Evolutionary conservation across 257 asterid genomes (phyloP).

Genomic region (Fraxinus anomala): DNA sequence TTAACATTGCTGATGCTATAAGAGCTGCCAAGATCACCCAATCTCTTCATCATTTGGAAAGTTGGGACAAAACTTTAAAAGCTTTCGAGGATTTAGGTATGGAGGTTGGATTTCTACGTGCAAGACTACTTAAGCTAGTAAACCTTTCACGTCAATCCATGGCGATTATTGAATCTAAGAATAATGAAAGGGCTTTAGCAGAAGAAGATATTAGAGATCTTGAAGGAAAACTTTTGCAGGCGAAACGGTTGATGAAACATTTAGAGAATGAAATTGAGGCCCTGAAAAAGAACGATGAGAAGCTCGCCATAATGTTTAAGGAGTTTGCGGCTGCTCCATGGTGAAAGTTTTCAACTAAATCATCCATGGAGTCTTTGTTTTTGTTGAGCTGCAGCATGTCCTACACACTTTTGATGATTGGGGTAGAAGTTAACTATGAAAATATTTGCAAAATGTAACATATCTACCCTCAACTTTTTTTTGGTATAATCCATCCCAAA

Average conservation of each 20-base stretch:
- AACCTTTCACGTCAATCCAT: constrained; percentile 34
- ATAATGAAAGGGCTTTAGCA: constrained; percentile 29
- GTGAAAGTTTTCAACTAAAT: constrained; percentile 32
- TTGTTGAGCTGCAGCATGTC: background rate
- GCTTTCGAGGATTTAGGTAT: constrained; percentile 66
- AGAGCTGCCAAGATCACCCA: constrained; percentile 40
- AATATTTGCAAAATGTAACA: too few species aligned
- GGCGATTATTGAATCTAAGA: constrained; percentile 32
- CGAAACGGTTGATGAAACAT: constrained; percentile 24
- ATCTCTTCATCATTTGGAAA: constrained; percentile 31
- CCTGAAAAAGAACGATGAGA: constrained; percentile 34
- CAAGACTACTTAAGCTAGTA: constrained; percentile 37
- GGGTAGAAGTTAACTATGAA: background rate
- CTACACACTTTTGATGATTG: background rate
- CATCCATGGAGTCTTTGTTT: background rate
- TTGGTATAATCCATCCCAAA: too few species aligned
- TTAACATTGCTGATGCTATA: constrained; percentile 54
- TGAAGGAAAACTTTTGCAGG: constrained; percentile 28
- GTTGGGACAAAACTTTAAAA: constrained; percentile 60
- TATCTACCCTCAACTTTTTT: too few species aligned
- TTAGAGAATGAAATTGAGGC: constrained; percentile 42
- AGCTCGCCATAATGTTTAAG: constrained; percentile 29
- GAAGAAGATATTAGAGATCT: constrained; percentile 39
- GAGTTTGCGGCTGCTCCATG: constrained; percentile 52
- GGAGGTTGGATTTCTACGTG: constrained; percentile 56